Base-by-base conservation (phyloP, 208 protist genomes). In the Angomonas deanei region DNA sequence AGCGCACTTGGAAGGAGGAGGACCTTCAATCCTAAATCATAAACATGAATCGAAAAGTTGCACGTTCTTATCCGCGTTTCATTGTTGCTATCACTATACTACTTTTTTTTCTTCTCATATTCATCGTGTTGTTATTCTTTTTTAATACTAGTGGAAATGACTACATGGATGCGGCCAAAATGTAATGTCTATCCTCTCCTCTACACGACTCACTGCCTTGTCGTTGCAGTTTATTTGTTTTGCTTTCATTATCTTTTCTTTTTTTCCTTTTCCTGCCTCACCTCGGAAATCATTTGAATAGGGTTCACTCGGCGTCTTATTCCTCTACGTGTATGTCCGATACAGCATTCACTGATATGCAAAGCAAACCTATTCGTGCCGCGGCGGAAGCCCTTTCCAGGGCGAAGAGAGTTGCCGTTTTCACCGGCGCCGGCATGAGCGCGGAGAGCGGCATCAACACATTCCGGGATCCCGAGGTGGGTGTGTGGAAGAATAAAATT, bases 381-480 rank as follows among this genome's bases (percentile, higher is more conserved):
- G 47, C 58, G 3, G 69, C 62, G 0, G 33, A 11, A 0, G 69
- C 69, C 8, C 69, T 74, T 31, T 8, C 69, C 38, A 6, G 23
- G 13, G 69, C 69, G 6, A 19, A 46, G 5, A 61, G 69, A 17
- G 47, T 74, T 47, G 42, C 61, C 28, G 61, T 76, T 17, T 85
- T 81, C 63, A 67, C 53, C n/a, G 78, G 78, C 1, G 78, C 78
- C 23, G 78, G 78, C 4, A 74, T 81, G 53, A 67, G 57, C 53
- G 71, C 72, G 11, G 78, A 85, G 65, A 77, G 68, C 57, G 78
- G 78, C 49, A 76, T 85, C 47, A 46, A 60, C 30, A 81, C 74
- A 28, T 81, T 78, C 33, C 66, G 78, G 24, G 67, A 76, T 30
- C 58, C 64, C 5, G 66, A 74, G 65, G 74, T 73, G 6, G 68